A percentile compares a stretch with the other conserved stretches of the same genome.
These are phyloP conservation scores for Oenanthe sinensis DNA, from an alignment of 129 eudicot genomes.

Conservation along the genomic window DNA sequence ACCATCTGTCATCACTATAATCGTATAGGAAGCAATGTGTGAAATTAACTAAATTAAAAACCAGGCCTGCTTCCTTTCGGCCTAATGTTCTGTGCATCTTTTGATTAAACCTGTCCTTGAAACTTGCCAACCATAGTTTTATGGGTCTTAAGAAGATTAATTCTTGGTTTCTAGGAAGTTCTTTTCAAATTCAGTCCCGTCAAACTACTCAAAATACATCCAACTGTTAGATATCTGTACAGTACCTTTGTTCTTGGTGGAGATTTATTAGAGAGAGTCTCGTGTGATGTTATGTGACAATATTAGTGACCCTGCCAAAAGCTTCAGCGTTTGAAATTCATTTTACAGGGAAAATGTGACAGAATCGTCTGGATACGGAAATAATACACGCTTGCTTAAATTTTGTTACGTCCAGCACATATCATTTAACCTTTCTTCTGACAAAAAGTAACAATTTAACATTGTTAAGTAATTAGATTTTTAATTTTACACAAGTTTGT, in stretches of 20 bases:
- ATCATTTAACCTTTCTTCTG: background rate
- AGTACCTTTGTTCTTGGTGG: background rate
- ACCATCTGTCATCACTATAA: background rate
- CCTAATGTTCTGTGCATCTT: background rate
- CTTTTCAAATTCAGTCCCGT: background rate
- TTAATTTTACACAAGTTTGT: background rate
- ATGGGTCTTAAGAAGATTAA: background rate
- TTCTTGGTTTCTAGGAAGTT: background rate
- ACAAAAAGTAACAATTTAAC: too few species aligned
- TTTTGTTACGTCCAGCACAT: background rate
- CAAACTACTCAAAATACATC: background rate
- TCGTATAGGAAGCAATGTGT: background rate
- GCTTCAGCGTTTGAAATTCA: too few species aligned
- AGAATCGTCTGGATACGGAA: background rate
- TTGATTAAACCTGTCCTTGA: background rate
- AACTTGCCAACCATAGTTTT: background rate
- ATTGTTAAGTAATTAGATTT: background rate
- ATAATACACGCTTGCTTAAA: background rate
- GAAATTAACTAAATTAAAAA: background rate
- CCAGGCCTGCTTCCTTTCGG: background rate
- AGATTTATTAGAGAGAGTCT: too few species aligned
- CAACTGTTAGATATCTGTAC: background rate
- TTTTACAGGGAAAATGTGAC: background rate
- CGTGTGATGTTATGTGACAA: too few species aligned
- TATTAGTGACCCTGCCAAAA: too few species aligned